phyloP scores from a whole-genome alignment of 768 basidiomycete genomes.

The Podaxis sp. region DNA sequence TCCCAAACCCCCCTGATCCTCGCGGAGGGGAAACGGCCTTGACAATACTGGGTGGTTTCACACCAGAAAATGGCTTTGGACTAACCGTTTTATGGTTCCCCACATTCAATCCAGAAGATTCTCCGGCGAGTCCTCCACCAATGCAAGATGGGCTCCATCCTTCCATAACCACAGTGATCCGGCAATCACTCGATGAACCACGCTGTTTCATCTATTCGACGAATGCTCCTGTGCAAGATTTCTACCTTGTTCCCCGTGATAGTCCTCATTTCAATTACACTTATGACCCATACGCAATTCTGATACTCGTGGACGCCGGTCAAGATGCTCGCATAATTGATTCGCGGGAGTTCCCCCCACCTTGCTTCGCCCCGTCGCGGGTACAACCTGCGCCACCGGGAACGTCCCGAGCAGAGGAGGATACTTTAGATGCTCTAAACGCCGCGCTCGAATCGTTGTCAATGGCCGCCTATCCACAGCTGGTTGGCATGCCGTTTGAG shows the following conservation, averaged over 20 bases:
- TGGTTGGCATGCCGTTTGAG: slow-evolving; percentile 1
- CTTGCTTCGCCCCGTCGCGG: slow-evolving; percentile 28
- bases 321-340: slow-evolving; percentile 48
- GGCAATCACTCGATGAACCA: slow-evolving; percentile 46
- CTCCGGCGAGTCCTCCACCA: slow-evolving; percentile 23
- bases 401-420: background rate
- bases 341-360: slow-evolving; percentile 72
- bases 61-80: slow-evolving; percentile 48
- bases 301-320: slow-evolving; percentile 53
- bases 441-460: background rate
- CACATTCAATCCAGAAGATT: slow-evolving; percentile 51
- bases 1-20: slow-evolving; percentile 59
- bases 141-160: slow-evolving; percentile 33
- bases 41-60: slow-evolving; percentile 73
- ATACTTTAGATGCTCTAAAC: background rate
- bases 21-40: slow-evolving; percentile 71
- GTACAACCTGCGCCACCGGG: background rate
- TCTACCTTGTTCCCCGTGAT: slow-evolving; percentile 64
- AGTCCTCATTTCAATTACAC: slow-evolving; percentile 66
- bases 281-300: slow-evolving; percentile 65
- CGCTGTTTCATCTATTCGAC: slow-evolving; percentile 57
- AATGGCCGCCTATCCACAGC: background rate
- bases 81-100: slow-evolving; percentile 70
- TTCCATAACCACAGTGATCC: slow-evolving; percentile 58
- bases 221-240: slow-evolving; percentile 66